Base-by-base conservation (phyloP, 371 early-diverging fungal species). In the Rhizopus microsporus region DNA sequence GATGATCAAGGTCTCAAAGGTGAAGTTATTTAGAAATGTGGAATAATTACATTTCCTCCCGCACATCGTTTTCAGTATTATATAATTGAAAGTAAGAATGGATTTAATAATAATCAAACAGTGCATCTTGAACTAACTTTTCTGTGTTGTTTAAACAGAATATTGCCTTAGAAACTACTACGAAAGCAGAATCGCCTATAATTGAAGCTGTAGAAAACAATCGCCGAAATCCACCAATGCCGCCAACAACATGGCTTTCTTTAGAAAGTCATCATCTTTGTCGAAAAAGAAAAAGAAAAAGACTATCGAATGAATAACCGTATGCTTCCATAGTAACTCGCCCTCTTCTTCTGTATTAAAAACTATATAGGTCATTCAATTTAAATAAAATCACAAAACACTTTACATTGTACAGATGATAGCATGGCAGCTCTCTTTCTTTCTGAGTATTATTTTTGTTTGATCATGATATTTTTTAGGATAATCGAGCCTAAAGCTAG, bases 281-380 rank as follows among this genome's bases (percentile, higher is more conserved):
- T 51, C 51, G 58, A 34, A 58, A 58, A 44, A 58, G 58, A 42
- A 58, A 58, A 44, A 58, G 58, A 42, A 57, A 57, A 57, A 57
- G 57, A 0, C 56, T 30, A 44, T 47, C 38, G 30, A 56, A 56
- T 56, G 47, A 56, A 46, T 12, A 56, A 34, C 43, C 34, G 15
- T 56, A 49, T 42, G 15, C 5, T 49, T 56, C 15, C 33, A 39
- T 56, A 48, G 57, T 48, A 45, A 55, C 46, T 55, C 23, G 17
- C 15, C 49, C 10, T 46, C 57, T 49, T 56, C 49, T 9, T 8
- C 39, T 56, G 50, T 7, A 56, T 49, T 56, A 56, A 49, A 56
- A 56, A 48, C 50, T 40, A 49, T 49, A 45, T 54, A 48, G 49
- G 49, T 40, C n/a, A 49, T 56, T 49, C 49, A 56, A 56, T 56